Evolutionary conservation across 148 eudicot species (phyloP), one percentile per base, ranked within the genome.

Genomic region (Amaranthus cruentus): DNA sequence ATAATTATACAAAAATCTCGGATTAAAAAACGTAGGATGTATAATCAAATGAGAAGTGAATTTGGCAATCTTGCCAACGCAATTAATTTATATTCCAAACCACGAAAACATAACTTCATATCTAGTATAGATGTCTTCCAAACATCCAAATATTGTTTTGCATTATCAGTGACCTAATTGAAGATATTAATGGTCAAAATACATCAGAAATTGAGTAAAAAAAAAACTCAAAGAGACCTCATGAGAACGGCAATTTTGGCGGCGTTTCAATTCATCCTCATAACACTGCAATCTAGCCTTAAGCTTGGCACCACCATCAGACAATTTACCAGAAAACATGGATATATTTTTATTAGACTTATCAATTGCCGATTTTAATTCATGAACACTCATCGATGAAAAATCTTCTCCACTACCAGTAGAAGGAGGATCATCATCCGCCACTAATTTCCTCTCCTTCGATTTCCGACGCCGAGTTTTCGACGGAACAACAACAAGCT

Each of bases 241-340:
- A 42, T 15, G 14, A 11, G 55, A 4, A 11, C 42, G 54, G 6
- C 55, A 77, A 21, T 4, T 10, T 62, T 52, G 44, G 56, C 88
- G 81, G 11, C 76, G 78, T 7, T 73, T 68, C n/a, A 42, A 6
- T 75, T 86, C 86, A 4, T 63, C 76, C 62, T 77, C 7, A 4
- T 11, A 14, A 5, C 55, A 54, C 62, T 55, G 47, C 78, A 77
- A 11, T 38, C 18, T 21, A 13, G 56, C 69, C 70, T 52, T 77
- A 2, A 81, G 47, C 55, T 83, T 85, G 1, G 0, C 77, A 3
- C 88, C 88, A 5, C 62, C 62, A 64, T 85, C 88, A 3, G 46
- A 66, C 54, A 65, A 54, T 6, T 21, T 55, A 9, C 3, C 59
- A 11, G 4, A 67, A 3, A 6, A 2, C 15, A 0, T 53, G 2